Base-by-base conservation (phyloP, 2,329 filamentous ascomycete genomes). In the Aureobasidium melanogenum region DNA sequence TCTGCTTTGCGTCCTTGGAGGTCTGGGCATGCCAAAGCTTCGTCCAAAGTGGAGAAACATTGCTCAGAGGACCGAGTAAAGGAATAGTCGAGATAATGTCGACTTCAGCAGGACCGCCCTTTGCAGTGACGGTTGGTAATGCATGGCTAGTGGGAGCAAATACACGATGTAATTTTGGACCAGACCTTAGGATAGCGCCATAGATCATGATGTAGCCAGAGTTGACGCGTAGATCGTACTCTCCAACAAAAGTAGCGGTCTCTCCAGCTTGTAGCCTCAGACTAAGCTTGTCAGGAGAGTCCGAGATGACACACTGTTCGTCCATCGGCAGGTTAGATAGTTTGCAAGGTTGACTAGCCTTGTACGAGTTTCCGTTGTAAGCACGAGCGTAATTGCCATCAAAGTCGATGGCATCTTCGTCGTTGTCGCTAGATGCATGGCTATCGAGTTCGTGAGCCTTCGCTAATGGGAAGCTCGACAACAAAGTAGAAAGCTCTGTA, bases 111-210 rank as follows among this genome's bases (percentile, higher is more conserved):
- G 70, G 73, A 28, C 71, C 69, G 32, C 64, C 66, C 26, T 67
- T 64, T 15, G 67, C 84, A 50, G 83, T 75, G 36, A 93, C 78
- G 0, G 87, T 82, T 0, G 87, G 88, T 1, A 93, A 72, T 0
- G 88, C 84, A 68, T 90, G 84, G 39, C 86, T 89, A 44, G 82
- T 80, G 1, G 88, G 83, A 17, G 88, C 86, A 70, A 83, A 84
- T 17, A 89, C 78, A 77, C 82, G 85, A 64, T 81, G 76, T 6
- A 76, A 69, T 0, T 67, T 71, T 28, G 79, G 74, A 0, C 79
- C 76, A 1, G 80, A 70, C 12, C 76, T 75, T 3, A 93, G 70
- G 7, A 79, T 82, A 7, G 88, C 84, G 17, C 89, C 88, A 15
- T 84, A 81, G 28, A 93, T 71, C 1, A 82, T 85, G 26, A 88